Conservation (phyloP, 441 rosid species). For the Biscutella laevigata region DNA sequence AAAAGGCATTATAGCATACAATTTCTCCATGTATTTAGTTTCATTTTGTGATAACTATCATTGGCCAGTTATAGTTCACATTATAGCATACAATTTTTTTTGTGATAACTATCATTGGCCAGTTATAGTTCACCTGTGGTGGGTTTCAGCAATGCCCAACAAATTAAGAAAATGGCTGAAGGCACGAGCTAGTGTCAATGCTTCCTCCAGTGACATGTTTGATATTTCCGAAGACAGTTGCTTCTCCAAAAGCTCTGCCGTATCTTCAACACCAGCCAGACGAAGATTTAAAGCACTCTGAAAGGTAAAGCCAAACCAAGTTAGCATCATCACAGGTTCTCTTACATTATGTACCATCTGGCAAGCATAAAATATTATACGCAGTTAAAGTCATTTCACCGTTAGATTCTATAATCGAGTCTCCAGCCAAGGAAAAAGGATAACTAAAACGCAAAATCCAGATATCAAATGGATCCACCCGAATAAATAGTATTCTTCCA, state of each 20-base stretch:
- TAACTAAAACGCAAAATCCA: background rate
- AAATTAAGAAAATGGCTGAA: constrained; percentile 83
- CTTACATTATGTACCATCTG: background rate
- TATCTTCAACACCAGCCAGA: constrained; percentile 69
- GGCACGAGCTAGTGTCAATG: constrained; percentile 80
- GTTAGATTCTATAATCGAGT: background rate
- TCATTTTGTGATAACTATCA: background rate
- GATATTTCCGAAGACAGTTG: constrained; percentile 76
- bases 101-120: background rate
- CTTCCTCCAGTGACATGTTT: constrained; percentile 75
- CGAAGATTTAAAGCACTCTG: constrained; percentile 92
- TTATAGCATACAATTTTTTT: background rate
- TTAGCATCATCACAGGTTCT: background rate
- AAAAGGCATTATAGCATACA: background rate
- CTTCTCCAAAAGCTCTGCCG: constrained; percentile 75
- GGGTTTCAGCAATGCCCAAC: constrained; percentile 93
- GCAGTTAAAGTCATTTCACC: background rate
- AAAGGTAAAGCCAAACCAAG: background rate
- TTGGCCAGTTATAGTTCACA: background rate
- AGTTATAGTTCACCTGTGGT: constrained; percentile 50
- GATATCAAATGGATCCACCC: constrained; percentile 1
- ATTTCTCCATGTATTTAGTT: background rate
- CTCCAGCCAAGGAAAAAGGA: background rate
- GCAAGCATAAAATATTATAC: background rate
- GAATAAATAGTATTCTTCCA: too few relatives aligned